Conservation (phyloP, 2,329 filamentous ascomycete genomes). For the Aspergillus pseudoglaucus region DNA sequence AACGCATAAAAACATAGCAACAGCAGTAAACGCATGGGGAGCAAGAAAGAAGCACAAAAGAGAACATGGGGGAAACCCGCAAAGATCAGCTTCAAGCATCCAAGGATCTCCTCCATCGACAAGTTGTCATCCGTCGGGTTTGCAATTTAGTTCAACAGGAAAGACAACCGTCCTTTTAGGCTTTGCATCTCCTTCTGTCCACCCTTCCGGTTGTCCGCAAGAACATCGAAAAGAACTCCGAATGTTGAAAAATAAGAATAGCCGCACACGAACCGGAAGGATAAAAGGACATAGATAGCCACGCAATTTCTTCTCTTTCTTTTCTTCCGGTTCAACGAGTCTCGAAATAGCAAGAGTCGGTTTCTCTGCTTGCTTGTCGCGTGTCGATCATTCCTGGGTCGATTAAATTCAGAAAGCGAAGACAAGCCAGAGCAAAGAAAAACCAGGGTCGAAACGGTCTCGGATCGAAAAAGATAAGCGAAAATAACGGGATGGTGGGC, state of each 20-base stretch:
- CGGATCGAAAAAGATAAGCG: slow-evolving; percentile 28
- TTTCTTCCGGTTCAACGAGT: slow-evolving; percentile 15
- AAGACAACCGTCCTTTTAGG: slow-evolving; percentile 16
- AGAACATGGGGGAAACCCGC: slow-evolving; percentile 1
- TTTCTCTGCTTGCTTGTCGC: not conserved
- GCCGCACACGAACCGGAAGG: slow-evolving; percentile 13
- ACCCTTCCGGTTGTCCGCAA: slow-evolving; percentile 15
- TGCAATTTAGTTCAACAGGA: slow-evolving; percentile 13
- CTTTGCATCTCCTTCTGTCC: slow-evolving; percentile 28
- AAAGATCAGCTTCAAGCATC: slow-evolving; percentile 4
- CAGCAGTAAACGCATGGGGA: slow-evolving; percentile 5
- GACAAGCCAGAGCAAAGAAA: slow-evolving; percentile 11
- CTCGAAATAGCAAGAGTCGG: slow-evolving; percentile 18
- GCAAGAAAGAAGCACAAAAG: slow-evolving; percentile 10
- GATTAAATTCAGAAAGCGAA: slow-evolving; percentile 9
- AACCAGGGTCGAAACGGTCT: slow-evolving; percentile 25
- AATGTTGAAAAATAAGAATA: slow-evolving; percentile 8
- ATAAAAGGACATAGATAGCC: slow-evolving; percentile 27
- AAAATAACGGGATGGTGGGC: slow-evolving; percentile 28
- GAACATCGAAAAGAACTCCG: slow-evolving; percentile 8
- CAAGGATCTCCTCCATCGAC: slow-evolving; percentile 11
- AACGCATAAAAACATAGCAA: slow-evolving; percentile 9
- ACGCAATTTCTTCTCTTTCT: slow-evolving; percentile 9
- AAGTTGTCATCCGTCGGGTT: slow-evolving; percentile 15
- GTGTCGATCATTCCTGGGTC: not conserved